Evolutionary conservation across 2,329 filamentous ascomycete genomes (phyloP).

Genomic region (Xylogone sp.): DNA sequence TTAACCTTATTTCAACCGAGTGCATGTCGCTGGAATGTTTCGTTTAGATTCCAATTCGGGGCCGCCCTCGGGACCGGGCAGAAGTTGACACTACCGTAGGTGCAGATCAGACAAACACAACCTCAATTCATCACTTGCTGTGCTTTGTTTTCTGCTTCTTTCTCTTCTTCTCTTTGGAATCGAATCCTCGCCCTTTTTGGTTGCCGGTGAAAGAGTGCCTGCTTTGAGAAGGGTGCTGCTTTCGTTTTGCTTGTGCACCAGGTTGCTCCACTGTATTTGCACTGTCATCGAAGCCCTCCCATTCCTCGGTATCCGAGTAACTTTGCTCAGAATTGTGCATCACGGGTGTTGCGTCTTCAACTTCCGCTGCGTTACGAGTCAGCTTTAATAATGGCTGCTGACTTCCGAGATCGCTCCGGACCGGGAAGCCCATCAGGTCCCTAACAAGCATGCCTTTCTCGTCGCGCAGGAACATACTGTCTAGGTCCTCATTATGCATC

Average conservation of each 20-base stretch:
- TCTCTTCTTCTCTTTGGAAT: slow-evolving; percentile 1
- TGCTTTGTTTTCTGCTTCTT: not conserved
- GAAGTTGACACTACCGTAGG: too few relatives aligned
- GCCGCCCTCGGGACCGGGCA: too few relatives aligned
- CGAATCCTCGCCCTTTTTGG: not conserved
- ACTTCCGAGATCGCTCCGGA: slow-evolving; percentile 26
- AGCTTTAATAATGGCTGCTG: slow-evolving; percentile 11
- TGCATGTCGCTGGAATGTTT: too few relatives aligned
- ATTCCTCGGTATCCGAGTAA: slow-evolving; percentile 32
- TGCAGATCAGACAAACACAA: too few relatives aligned
- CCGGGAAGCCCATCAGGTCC: slow-evolving; percentile 35
- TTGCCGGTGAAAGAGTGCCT: not conserved
- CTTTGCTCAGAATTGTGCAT: slow-evolving; percentile 10
- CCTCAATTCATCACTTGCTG: too few relatives aligned
- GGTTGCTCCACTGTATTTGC: slow-evolving; percentile 18
- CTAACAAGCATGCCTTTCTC: slow-evolving; percentile 49
- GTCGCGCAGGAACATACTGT: slow-evolving; percentile 35
- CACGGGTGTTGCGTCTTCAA: slow-evolving; percentile 1
- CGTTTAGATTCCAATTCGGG: too few relatives aligned
- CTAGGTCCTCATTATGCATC: slow-evolving; percentile 4
- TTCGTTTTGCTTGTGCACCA: not conserved
- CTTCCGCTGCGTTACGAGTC: slow-evolving; percentile 2
- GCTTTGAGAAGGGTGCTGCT: not conserved
- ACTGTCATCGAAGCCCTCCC: slow-evolving; percentile 35
- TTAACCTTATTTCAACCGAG: too few relatives aligned